Evolutionary conservation across 257 asterid species (phyloP).

Genomic region (Craterostigma plantagineum): DNA sequence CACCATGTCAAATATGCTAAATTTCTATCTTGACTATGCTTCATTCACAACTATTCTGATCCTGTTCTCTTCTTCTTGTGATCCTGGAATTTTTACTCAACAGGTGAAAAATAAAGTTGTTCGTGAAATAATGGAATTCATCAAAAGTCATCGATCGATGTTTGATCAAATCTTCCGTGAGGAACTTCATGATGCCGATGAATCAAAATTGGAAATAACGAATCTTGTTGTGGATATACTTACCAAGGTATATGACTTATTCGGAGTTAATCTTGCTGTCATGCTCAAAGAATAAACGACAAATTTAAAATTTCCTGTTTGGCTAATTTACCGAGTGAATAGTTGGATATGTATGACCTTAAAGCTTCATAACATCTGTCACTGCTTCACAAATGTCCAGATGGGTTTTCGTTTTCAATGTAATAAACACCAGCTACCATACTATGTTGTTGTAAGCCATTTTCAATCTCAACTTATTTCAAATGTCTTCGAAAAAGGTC

Average conservation of each 20-base stretch:
- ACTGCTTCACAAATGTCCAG: too few relatives aligned
- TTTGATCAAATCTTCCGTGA: conserved; percentile 81
- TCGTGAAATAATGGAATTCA: conserved; percentile 67
- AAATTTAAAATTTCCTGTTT: too few relatives aligned
- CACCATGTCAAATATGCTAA: too few relatives aligned
- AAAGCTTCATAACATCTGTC: too few relatives aligned
- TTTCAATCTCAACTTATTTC: conserved; percentile 7
- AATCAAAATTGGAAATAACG: conserved; percentile 53
- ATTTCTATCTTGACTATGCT: too few relatives aligned
- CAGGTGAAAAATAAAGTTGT: conserved; percentile 90
- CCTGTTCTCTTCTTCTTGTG: too few relatives aligned
- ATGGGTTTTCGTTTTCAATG: too few relatives aligned
- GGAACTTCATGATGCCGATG: conserved; percentile 64
- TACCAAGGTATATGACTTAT: conserved; percentile 44
- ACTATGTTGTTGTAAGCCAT: background rate
- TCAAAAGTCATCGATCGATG: conserved; percentile 59
- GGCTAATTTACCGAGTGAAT: too few relatives aligned
- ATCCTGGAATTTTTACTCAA: conserved; percentile 3
- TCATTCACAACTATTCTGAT: too few relatives aligned
- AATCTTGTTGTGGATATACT: conserved; percentile 70
- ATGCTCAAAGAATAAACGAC: too few relatives aligned
- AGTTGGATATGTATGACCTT: too few relatives aligned
- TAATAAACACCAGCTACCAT: background rate
- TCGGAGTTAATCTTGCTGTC: background rate
- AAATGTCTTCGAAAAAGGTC: conserved; percentile 30